phyloP scores from a whole-genome alignment of 106 monocot genomes.

The Iris macrosiphon region DNA sequence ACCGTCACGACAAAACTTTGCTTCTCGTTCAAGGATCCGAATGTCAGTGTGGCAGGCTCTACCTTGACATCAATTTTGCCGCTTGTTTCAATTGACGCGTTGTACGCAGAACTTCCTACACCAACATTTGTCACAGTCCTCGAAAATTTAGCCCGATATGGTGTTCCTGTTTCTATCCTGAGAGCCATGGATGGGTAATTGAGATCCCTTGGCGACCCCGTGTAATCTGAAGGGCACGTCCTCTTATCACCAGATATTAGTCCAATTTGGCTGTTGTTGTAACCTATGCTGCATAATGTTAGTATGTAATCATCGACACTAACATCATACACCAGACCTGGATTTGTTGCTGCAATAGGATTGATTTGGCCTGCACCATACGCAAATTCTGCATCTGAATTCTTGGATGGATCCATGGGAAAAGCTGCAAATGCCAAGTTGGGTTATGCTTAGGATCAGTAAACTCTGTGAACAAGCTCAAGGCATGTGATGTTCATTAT shows the following conservation, averaged over 20 bases:
- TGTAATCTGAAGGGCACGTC: not conserved
- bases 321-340: slow-evolving; percentile 32
- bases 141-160: not conserved
- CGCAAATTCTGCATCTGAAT: not conserved
- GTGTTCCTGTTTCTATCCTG: not conserved
- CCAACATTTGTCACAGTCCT: slow-evolving; percentile 10
- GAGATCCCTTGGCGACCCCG: not conserved
- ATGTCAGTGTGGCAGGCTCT: not conserved
- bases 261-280: not conserved
- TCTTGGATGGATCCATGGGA: not conserved
- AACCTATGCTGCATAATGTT: slow-evolving; percentile 17
- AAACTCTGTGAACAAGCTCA: not conserved
- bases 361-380: slow-evolving; percentile 31
- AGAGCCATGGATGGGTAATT: slow-evolving; percentile 7
- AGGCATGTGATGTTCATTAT: not conserved
- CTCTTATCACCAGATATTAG: slow-evolving; percentile 9
- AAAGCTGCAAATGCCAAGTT: slow-evolving; percentile 2
- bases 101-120: not conserved
- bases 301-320: slow-evolving; percentile 8
- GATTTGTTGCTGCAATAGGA: slow-evolving; percentile 10
- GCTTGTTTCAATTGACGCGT: not conserved
- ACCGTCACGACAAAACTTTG: not conserved
- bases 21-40: not conserved
- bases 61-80: not conserved
- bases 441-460: too few relatives aligned